These are phyloP conservation scores for Colletotrichum sp. DNA, from an alignment of 2,329 filamentous ascomycete species.

Conservation along the genomic window DNA sequence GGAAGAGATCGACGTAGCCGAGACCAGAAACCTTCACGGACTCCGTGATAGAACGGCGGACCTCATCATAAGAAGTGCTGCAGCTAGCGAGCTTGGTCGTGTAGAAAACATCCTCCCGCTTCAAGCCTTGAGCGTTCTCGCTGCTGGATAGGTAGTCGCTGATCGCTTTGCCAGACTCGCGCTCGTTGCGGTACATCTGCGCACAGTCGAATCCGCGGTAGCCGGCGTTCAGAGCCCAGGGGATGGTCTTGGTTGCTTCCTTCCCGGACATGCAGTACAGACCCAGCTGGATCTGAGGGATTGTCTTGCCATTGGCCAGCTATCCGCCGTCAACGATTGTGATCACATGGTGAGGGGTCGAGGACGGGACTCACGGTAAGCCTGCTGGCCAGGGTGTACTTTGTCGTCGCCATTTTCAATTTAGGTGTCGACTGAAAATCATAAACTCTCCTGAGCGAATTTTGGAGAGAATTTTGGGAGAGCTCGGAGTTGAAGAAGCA, in stretches of 20 bases:
- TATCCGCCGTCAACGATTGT: slow-evolving; percentile 27
- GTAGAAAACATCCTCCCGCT: slow-evolving; percentile 76
- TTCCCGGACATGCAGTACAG: slow-evolving; percentile 73
- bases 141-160: slow-evolving; percentile 54
- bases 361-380: slow-evolving; percentile 1
- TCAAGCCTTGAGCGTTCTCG: slow-evolving; percentile 55
- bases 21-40: slow-evolving; percentile 70
- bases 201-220: slow-evolving; percentile 59
- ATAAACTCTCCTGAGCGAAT: background rate
- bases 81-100: slow-evolving; percentile 79
- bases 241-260: slow-evolving; percentile 64
- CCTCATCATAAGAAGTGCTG: slow-evolving; percentile 67
- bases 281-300: slow-evolving; percentile 76
- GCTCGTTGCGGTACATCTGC: slow-evolving; percentile 72
- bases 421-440: background rate
- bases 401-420: background rate
- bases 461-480: background rate
- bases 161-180: slow-evolving; percentile 71
- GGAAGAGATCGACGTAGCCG: slow-evolving; percentile 79
- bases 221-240: slow-evolving; percentile 58
- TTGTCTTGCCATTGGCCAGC: slow-evolving; percentile 69
- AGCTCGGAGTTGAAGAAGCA: background rate
- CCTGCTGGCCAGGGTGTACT: slow-evolving; percentile 9
- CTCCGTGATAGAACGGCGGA: slow-evolving; percentile 68
- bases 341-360: background rate